Base-by-base conservation (phyloP, 1,139 yeast genomes). In the Citeromyces hawaiiensis region DNA sequence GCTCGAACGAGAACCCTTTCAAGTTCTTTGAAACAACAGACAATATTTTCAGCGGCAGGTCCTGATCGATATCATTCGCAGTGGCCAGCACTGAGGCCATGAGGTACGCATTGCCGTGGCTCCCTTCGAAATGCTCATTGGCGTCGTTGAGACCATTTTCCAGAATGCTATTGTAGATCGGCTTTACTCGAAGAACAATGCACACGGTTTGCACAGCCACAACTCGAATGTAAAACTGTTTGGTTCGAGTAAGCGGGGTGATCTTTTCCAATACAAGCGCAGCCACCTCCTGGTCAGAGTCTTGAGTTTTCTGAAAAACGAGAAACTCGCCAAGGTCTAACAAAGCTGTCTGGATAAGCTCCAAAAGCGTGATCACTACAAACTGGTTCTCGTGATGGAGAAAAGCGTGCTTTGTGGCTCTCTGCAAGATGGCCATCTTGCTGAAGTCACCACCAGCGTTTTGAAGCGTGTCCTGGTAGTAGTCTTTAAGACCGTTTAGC, bases 1-100 rank as follows among this genome's bases (percentile, higher is more conserved):
- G 49, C 0, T 70, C 63, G 37, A 63, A 57, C 3, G 68, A 69
- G 40, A 47, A 46, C 4, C 55, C 53, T 42, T 56, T 50, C 33
- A 56, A 39, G 40, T 55, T 56, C 19, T 48, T 51, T 14, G 56
- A 48, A 17, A 57, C 47, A 4, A 56, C 54, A 10, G 58, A 49
- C 38, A 54, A 59, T 1, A 60, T 51, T 3, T 53, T 56, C 21
- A 59, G 51, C 19, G 60, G 56, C 30, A 63, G 59, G 42, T 62
- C 63, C n/a, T 60, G 56, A 18, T 51, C 47, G 19, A 55, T 48
- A 37, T 45, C 50, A 15, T 50, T 53, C 39, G 50, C 52, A 3
- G 58, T 48, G 2, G 59, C 49, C 16, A 56, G 37, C 13, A 53
- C 47, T 2, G 55, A 49, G 1, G 59, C 44, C 29, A 55, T 53